Base-by-base conservation (phyloP, 805 yeast species). In the Dipodascopsis uninucleata region DNA sequence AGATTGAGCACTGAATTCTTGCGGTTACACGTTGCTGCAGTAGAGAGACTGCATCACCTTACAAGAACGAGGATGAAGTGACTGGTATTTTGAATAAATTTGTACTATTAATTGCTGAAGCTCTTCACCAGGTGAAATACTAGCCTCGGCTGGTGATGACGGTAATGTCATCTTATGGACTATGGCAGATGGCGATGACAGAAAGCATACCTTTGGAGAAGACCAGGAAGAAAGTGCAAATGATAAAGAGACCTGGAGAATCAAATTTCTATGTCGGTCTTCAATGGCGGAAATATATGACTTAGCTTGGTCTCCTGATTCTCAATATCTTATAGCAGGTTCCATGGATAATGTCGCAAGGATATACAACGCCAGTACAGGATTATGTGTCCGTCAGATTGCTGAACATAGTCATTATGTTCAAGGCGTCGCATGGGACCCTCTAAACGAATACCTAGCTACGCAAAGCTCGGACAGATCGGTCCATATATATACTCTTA, bases 351-450 rank as follows among this genome's bases (percentile, higher is more conserved):
- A 87, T 58, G 71, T 79, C 5, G 76, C 88, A 8, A 70, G 95
- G 36, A 72, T 90, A 0, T 86, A 80, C 58, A 74, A 75, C 50
- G 77, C 75, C 3, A 58, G 62, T 1, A 72, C 72, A 1, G 93
- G 90, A 0, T 67, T 69, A 24, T 75, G 79, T 54, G 68, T 82
- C 0, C 63, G 70, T 22, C 82, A 78, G 54, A 70, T 81, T 48
- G 77, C 77, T 4, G 86, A 84, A 46, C 97, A 93, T 64, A 70
- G 71, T 36, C 96, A 89, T 63, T 90, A 86, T 57, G 94, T 93
- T 2, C 99, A 93, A 65, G 99, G 99, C 2, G 90, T 93, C 4
- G 72, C 83, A 0, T 93, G 97, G 97, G 98, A 93, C 62, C 98
- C 98, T 5, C 61, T 70, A 42, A 79, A 82, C 52, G 78, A 82